Base-by-base conservation (phyloP, 2,329 filamentous ascomycete genomes). In the Cladosporium sp. region DNA sequence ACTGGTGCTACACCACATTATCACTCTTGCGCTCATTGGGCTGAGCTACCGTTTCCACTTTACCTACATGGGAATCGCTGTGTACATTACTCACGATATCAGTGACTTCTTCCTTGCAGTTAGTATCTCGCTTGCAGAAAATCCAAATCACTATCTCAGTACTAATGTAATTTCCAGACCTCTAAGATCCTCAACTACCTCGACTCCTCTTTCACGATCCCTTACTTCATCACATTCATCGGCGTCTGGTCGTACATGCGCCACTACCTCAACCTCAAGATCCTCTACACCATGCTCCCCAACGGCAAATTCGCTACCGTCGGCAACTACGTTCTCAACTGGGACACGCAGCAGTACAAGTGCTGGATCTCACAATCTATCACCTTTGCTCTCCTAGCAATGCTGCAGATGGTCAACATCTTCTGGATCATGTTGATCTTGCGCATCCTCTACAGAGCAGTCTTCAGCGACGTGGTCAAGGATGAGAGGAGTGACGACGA, bases 31-130 rank as follows among this genome's bases (percentile, higher is more conserved):
- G 19, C 82, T 97, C 67, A 96, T 97, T 66, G 88, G 77, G 60
- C 78, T 93, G 70, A 94, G 89, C 78, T 97, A 97, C 77, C 86
- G 91, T 61, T 97, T 96, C 80, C 92, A 97, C 76, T 97, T 97
- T 74, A 95, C 92, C 19, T 93, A 96, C 76, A 95, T 97, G 73
- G 92, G 92, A 25, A 77, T 97, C 58, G 90, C 91, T 19, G 91
- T 97, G 36, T 97, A 96, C 75, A 91, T 94, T 62, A 96, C 92
- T 9, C 91, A 96, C 75, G 92, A 97, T 71, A 89, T 97, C 62
- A 92, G 88, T 61, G 92, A 97, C 74, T 96, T 97, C 77, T 97
- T 97, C 84, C 83, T 97, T 45, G 92, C 93, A 38, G 89, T 92
- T 84, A 76, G 87, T 73, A n/a, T 2, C 22, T 58, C 20, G 11